Evolutionary conservation across 2,329 filamentous ascomycete species (phyloP).

Genomic region (Colletotrichum filicis): DNA sequence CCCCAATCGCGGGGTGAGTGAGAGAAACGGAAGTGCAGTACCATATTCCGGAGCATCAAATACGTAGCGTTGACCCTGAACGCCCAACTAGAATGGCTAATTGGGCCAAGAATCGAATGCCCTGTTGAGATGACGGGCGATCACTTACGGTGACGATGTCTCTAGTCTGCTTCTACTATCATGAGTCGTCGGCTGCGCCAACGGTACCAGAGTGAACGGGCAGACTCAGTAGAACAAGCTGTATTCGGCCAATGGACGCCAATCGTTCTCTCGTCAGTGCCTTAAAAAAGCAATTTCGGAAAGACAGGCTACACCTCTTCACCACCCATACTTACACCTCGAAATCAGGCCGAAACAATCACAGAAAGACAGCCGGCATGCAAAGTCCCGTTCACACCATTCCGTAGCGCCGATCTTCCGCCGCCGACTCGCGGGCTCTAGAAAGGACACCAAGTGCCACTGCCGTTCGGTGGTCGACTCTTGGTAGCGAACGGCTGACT

Average conservation of each 20-base stretch:
- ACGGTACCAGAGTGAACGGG: neutral
- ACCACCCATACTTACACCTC: neutral
- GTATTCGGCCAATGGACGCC: neutral
- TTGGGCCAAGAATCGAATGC: neutral
- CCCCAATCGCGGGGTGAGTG: neutral
- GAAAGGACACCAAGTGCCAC: neutral
- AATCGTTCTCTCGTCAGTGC: neutral
- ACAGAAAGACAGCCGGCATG: constrained; percentile 17
- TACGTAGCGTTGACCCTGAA: neutral
- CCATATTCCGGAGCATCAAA: neutral
- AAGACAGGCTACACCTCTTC: neutral
- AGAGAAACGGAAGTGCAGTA: neutral
- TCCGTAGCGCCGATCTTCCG: constrained; percentile 4
- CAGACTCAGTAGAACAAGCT: too few species aligned
- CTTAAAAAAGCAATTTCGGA: neutral
- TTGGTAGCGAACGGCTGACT: constrained; percentile 19
- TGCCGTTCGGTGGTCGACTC: neutral
- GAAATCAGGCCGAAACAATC: constrained; percentile 6
- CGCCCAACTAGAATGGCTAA: neutral
- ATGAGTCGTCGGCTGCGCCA: neutral
- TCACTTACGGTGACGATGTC: neutral
- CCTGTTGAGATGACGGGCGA: neutral
- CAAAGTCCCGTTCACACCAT: constrained; percentile 21
- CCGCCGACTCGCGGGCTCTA: neutral
- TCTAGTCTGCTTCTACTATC: neutral